A percentile compares a stretch with the other conserved stretches of the same genome.
Evolutionary conservation across 768 basidiomycete genomes (phyloP).

Genomic region (Tephrocybe sp.): DNA sequence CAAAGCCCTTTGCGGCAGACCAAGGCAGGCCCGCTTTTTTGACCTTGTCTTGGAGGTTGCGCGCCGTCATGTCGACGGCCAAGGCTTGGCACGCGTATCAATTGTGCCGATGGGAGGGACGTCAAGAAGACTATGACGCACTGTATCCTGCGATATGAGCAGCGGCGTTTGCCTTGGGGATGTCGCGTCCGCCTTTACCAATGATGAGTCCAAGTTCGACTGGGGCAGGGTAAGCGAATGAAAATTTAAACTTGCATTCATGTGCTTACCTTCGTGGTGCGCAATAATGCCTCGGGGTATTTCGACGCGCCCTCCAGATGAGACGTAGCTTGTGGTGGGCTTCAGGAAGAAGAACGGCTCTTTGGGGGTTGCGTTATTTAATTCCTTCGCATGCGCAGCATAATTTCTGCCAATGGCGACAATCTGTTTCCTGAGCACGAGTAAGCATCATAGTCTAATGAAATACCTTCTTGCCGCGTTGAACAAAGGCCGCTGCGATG

Average conservation of each 20-base stretch:
- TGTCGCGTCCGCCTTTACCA: slow-evolving; percentile 83
- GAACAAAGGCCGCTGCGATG: slow-evolving; percentile 32
- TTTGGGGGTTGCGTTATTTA: slow-evolving; percentile 84
- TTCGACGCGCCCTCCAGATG: slow-evolving; percentile 77
- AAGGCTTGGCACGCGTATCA: slow-evolving; percentile 54
- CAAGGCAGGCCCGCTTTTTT: slow-evolving; percentile 96
- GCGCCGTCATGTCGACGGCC: slow-evolving; percentile 94
- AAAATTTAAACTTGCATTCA: background rate
- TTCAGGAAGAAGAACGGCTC: slow-evolving; percentile 99
- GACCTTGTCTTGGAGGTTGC: slow-evolving; percentile 91
- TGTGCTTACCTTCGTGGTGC: slow-evolving; percentile 84
- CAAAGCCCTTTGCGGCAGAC: slow-evolving; percentile 96
- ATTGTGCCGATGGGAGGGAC: background rate
- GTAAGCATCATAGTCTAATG: background rate
- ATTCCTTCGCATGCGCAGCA: slow-evolving; percentile 86
- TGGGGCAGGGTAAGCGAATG: slow-evolving; percentile 20
- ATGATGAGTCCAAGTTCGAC: slow-evolving; percentile 98
- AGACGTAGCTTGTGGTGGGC: slow-evolving; percentile 87
- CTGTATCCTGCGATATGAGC: slow-evolving; percentile 91
- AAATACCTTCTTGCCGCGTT: slow-evolving; percentile 37
- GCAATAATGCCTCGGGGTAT: slow-evolving; percentile 81
- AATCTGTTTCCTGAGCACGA: slow-evolving; percentile 49
- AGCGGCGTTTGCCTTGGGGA: slow-evolving; percentile 68
- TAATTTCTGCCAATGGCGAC: slow-evolving; percentile 97
- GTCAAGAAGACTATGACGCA: slow-evolving; percentile 32